These are phyloP conservation scores for Tuber magnatum DNA, from an alignment of 495 filamentous ascomycete species.

Conservation along the genomic window DNA sequence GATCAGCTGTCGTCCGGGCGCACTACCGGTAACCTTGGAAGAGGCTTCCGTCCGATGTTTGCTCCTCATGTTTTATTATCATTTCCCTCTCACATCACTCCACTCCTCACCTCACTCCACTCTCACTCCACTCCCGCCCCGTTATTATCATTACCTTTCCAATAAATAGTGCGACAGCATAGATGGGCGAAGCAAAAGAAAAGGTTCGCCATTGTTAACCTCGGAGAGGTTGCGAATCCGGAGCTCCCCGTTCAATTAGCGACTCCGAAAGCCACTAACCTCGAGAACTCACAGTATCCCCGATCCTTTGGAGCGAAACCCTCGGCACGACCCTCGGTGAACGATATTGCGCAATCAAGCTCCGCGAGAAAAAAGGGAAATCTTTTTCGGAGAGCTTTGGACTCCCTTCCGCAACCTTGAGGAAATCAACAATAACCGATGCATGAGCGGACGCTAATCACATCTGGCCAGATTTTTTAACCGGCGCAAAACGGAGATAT, in stretches of 20 bases:
- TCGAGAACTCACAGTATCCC: neutral
- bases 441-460: neutral
- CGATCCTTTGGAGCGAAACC: neutral
- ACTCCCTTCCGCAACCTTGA: neutral
- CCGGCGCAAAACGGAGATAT: neutral
- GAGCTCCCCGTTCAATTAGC: neutral
- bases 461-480: neutral
- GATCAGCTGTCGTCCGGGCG: neutral
- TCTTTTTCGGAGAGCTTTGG: neutral
- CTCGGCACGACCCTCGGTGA: neutral
- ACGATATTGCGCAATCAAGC: neutral
- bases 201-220: neutral
- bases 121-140: no score
- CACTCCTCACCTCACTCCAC: neutral
- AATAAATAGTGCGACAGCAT: neutral
- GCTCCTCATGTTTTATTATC: neutral
- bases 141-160: neutral
- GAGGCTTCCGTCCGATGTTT: constrained; percentile 1
- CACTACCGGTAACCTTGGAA: neutral
- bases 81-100: neutral
- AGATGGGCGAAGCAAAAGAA: neutral
- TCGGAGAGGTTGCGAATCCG: neutral
- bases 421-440: neutral
- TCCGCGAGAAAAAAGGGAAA: neutral
- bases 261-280: neutral